These are phyloP conservation scores for Suillus occidentalis DNA, from an alignment of 768 basidiomycete species.

Conservation along the genomic window DNA sequence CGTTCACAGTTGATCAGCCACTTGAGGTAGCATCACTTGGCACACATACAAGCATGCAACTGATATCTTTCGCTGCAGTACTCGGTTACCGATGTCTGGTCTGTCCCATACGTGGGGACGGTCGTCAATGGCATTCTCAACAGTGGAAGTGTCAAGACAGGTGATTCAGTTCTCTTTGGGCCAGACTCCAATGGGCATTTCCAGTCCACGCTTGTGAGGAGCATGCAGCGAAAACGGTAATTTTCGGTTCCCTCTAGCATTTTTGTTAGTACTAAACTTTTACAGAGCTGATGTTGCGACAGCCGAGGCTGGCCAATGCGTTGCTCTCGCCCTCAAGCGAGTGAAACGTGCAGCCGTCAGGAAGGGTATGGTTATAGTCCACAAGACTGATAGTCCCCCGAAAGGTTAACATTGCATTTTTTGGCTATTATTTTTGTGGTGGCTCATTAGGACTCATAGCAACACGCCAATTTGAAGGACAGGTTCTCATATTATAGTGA, in stretches of 20 bases:
- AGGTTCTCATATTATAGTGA: conserved; percentile 90
- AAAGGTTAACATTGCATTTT: conserved; percentile 47
- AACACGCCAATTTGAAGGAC: conserved; percentile 85
- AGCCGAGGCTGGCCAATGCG: conserved; percentile 95
- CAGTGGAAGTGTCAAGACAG: conserved; percentile 69
- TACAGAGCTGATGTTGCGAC: conserved; percentile 72
- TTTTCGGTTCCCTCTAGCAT: conserved; percentile 17
- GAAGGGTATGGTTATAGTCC: conserved; percentile 94
- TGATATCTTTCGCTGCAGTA: conserved; percentile 46
- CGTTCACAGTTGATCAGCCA: conserved; percentile 77
- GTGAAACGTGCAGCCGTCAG: conserved; percentile 78
- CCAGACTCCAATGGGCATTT: conserved; percentile 94
- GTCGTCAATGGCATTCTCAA: conserved; percentile 86
- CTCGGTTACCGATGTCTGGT: conserved; percentile 86
- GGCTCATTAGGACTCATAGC: conserved; percentile 41
- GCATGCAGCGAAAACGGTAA: conserved; percentile 91
- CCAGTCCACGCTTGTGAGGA: conserved; percentile 75
- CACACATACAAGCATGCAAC: neutral
- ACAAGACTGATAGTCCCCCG: conserved; percentile 75
- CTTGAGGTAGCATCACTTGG: conserved; percentile 58
- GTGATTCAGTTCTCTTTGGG: conserved; percentile 81
- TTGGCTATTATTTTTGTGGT: neutral
- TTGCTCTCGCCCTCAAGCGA: conserved; percentile 89
- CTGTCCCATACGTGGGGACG: conserved; percentile 82
- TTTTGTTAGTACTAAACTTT: conserved; percentile 6